phyloP scores from a whole-genome alignment of 177 flowering plant genomes.

The Vitis hybrid region DNA sequence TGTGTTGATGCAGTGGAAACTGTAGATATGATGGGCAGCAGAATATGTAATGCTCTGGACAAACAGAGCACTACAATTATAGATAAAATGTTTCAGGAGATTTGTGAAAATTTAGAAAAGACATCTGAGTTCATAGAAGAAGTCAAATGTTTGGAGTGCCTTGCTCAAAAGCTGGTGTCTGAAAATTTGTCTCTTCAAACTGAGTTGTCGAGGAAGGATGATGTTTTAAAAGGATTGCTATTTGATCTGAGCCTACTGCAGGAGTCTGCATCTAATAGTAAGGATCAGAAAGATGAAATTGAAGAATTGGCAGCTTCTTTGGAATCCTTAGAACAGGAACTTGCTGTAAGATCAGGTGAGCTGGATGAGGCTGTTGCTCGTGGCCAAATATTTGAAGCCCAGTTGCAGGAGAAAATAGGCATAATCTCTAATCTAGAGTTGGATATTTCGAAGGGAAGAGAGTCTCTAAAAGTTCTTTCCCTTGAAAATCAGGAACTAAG shows the following conservation, averaged over 20 bases:
- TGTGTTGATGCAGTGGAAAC: constrained; percentile 28
- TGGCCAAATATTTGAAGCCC: constrained; percentile 49
- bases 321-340: constrained; percentile 57
- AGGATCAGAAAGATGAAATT: constrained; percentile 70
- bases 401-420: constrained; percentile 51
- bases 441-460: constrained; percentile 37
- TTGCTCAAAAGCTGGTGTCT: constrained; percentile 42
- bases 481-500: constrained; percentile 48
- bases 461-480: constrained; percentile 32
- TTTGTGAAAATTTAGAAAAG: constrained; percentile 30
- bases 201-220: constrained; percentile 80
- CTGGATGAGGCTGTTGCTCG: constrained; percentile 48
- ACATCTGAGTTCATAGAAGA: constrained; percentile 39
- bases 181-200: constrained; percentile 49
- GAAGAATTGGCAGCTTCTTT: constrained; percentile 52
- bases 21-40: constrained; percentile 22
- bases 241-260: constrained; percentile 88
- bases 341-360: constrained; percentile 45
- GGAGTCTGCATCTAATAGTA: constrained; percentile 73
- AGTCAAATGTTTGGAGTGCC: constrained; percentile 43
- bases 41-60: constrained; percentile 22
- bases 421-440: constrained; percentile 47
- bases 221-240: constrained; percentile 59
- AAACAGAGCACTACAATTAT: constrained; percentile 17
- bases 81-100: constrained; percentile 43